Evolutionary conservation across 768 basidiomycete genomes (phyloP).

Genomic region (Termitomyces sp.): DNA sequence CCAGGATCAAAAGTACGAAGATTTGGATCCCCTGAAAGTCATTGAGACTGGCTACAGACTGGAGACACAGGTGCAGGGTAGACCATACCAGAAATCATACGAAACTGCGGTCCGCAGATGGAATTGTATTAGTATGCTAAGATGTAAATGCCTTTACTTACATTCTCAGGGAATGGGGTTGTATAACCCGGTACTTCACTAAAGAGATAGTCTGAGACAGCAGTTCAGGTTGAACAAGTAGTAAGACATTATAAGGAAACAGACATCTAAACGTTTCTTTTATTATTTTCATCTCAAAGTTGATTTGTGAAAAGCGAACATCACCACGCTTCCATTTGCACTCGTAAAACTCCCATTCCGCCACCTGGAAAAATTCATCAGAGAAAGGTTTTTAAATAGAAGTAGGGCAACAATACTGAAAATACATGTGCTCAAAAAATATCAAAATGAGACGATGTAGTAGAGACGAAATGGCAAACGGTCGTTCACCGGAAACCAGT

Average conservation of each 20-base stretch:
- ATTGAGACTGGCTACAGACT: background rate
- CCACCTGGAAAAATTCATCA: slow-evolving; percentile 19
- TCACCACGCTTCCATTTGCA: slow-evolving; percentile 29
- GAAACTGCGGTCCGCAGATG: slow-evolving; percentile 21
- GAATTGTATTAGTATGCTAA: background rate
- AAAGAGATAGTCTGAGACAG: slow-evolving; percentile 28
- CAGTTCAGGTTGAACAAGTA: background rate
- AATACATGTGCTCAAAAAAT: slow-evolving; percentile 18
- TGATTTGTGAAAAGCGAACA: slow-evolving; percentile 19
- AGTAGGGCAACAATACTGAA: slow-evolving; percentile 21
- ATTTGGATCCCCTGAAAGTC: slow-evolving; percentile 23
- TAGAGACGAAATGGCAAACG: background rate
- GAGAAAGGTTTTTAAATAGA: background rate
- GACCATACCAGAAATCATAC: slow-evolving; percentile 33
- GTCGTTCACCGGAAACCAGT: slow-evolving; percentile 22
- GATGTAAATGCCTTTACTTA: slow-evolving; percentile 10
- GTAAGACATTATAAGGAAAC: background rate
- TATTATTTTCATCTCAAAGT: background rate
- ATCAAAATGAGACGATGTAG: background rate
- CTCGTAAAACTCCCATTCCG: slow-evolving; percentile 32
- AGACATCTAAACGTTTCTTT: background rate
- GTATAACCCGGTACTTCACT: slow-evolving; percentile 27
- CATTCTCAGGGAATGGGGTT: slow-evolving; percentile 35
- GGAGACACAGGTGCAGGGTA: background rate
- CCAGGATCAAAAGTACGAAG: slow-evolving; percentile 26